Conservation (phyloP, 2,329 filamentous ascomycete species). For the Cercospora sp. region DNA sequence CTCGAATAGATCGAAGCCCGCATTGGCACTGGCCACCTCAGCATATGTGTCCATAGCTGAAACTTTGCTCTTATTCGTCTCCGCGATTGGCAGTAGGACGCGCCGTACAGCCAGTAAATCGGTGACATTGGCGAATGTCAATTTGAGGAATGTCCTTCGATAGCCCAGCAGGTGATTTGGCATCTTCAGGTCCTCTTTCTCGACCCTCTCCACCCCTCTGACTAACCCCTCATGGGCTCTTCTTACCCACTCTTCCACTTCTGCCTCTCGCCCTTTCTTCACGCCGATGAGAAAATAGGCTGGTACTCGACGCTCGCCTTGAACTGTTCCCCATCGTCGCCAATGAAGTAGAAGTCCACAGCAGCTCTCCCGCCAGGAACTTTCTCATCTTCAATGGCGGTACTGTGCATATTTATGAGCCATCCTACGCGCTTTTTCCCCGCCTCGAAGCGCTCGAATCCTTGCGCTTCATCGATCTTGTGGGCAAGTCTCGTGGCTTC, state of each 20-base stretch:
- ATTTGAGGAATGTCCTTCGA: slow-evolving; percentile 79
- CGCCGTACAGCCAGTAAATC: slow-evolving; percentile 83
- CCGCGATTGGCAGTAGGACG: slow-evolving; percentile 83
- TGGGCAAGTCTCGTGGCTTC: slow-evolving; percentile 82
- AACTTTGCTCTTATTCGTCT: slow-evolving; percentile 95
- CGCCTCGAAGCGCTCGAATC: slow-evolving; percentile 87
- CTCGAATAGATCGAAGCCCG: slow-evolving; percentile 93
- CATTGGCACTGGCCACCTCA: slow-evolving; percentile 84
- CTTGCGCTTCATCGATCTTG: slow-evolving; percentile 91
- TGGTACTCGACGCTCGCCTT: slow-evolving; percentile 97
- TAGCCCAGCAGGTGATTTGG: slow-evolving; percentile 95
- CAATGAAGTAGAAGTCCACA: slow-evolving; percentile 96
- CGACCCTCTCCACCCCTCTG: slow-evolving; percentile 72
- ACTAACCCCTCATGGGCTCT: slow-evolving; percentile 79
- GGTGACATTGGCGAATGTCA: slow-evolving; percentile 82
- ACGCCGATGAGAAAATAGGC: slow-evolving; percentile 91
- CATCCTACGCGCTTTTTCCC: slow-evolving; percentile 84
- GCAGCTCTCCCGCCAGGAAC: slow-evolving; percentile 81
- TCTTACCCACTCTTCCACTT: slow-evolving; percentile 92
- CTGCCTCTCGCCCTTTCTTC: slow-evolving; percentile 81
- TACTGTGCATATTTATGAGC: slow-evolving; percentile 94
- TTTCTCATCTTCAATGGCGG: slow-evolving; percentile 79
- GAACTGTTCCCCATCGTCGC: slow-evolving; percentile 84
- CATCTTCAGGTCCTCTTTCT: slow-evolving; percentile 80
- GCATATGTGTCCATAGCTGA: slow-evolving; percentile 98